A percentile compares a stretch with the other conserved stretches of the same genome.
Evolutionary conservation across 1,284 basidiomycete genomes (phyloP).

Genomic region (Boletellus dicymbophilus): DNA sequence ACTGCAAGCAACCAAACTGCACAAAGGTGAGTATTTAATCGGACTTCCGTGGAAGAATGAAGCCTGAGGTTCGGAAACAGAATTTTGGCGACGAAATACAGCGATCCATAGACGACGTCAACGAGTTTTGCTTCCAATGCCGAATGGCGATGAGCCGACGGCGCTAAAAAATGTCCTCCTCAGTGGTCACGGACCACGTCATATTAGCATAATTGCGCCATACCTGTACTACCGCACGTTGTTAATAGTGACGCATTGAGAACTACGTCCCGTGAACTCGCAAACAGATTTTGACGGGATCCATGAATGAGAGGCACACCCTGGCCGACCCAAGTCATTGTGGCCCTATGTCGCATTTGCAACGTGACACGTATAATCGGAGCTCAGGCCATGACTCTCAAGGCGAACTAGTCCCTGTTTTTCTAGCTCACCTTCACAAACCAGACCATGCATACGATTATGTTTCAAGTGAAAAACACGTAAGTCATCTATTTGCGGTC

Average conservation of each 20-base stretch:
- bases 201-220: slow-evolving; percentile 25
- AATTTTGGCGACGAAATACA: slow-evolving; percentile 57
- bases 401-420: background rate
- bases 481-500: slow-evolving; percentile 23
- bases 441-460: background rate
- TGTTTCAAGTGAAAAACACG: slow-evolving; percentile 17
- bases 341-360: no score
- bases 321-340: no score
- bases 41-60: slow-evolving; percentile 8
- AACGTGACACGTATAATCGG: background rate
- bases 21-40: slow-evolving; percentile 44
- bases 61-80: slow-evolving; percentile 33
- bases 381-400: background rate
- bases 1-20: slow-evolving; percentile 53
- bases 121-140: slow-evolving; percentile 59
- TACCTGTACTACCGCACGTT: slow-evolving; percentile 28
- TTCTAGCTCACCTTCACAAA: slow-evolving; percentile 6
- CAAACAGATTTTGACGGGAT: background rate
- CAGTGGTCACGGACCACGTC: slow-evolving; percentile 2
- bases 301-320: background rate
- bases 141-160: slow-evolving; percentile 44
- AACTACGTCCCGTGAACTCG: background rate
- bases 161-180: slow-evolving; percentile 16
- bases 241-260: slow-evolving; percentile 20
- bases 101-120: slow-evolving; percentile 53